Percentiles rank a stretch among this genome's conserved stretches.
These are phyloP conservation scores for Zopfia rhizophila DNA, from an alignment of 2,329 filamentous ascomycete species.

Conservation along the genomic window DNA sequence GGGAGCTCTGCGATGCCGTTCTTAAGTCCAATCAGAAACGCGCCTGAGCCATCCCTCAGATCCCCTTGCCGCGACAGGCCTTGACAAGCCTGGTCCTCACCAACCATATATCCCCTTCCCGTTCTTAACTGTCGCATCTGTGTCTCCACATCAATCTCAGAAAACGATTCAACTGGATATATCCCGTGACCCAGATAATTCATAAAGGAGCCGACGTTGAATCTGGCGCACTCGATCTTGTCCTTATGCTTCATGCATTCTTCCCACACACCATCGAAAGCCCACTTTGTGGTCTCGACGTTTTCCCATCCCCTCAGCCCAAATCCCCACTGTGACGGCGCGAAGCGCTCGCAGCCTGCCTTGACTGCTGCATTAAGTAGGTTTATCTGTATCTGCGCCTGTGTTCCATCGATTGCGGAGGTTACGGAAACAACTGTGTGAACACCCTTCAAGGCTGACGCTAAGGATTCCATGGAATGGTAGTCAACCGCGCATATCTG, in stretches of 20 bases:
- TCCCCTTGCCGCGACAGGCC: slow-evolving; percentile 6
- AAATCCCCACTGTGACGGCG: slow-evolving; percentile 7
- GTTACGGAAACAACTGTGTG: slow-evolving; percentile 7
- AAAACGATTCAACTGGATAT: background rate
- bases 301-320: slow-evolving; percentile 7
- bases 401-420: slow-evolving; percentile 2
- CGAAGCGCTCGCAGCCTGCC: slow-evolving; percentile 11
- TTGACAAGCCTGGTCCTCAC: slow-evolving; percentile 5
- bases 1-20: slow-evolving; percentile 6
- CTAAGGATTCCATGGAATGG: slow-evolving; percentile 2
- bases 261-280: background rate
- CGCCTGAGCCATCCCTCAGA: slow-evolving; percentile 7
- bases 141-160: background rate
- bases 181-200: slow-evolving; percentile 10
- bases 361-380: slow-evolving; percentile 6
- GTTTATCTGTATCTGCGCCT: slow-evolving; percentile 8
- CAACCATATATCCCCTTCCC: slow-evolving; percentile 4
- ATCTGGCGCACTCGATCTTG: slow-evolving; percentile 8
- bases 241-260: slow-evolving; percentile 4
- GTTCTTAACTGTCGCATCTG: background rate
- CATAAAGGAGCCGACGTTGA: slow-evolving; percentile 8
- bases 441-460: slow-evolving; percentile 2
- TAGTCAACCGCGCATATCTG: slow-evolving; percentile 7
- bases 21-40: slow-evolving; percentile 6
- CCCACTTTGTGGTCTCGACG: slow-evolving; percentile 1